These are phyloP conservation scores for Elaeagnus macrophylla DNA, from an alignment of 306 rosid genomes.

Conservation along the genomic window DNA sequence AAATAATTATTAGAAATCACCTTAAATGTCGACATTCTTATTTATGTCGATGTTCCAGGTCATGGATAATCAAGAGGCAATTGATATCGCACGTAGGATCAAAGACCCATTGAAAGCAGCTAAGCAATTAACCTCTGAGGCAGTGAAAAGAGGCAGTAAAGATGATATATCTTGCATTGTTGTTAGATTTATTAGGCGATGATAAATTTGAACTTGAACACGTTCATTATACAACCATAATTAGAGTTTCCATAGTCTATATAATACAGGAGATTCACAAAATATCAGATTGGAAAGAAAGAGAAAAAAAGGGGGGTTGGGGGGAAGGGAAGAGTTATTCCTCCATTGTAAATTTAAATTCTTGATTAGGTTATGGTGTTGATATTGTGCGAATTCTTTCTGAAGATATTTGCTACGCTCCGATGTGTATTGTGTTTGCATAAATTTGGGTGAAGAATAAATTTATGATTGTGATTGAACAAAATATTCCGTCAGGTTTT, in stretches of 20 bases:
- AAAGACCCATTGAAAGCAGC: constrained; percentile 73
- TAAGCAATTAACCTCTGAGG: constrained; percentile 65
- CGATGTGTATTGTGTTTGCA: constrained; percentile 31
- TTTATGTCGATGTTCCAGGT: constrained; percentile 47
- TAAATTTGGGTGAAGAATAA: constrained; percentile 31
- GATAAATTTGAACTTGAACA: constrained; percentile 14
- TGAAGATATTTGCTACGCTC: constrained; percentile 27
- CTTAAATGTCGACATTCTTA: background rate
- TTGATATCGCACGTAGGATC: constrained; percentile 64
- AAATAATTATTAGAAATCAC: background rate
- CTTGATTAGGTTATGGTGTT: constrained; percentile 28
- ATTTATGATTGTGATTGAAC: constrained; percentile 33
- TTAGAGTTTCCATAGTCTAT: too few species aligned
- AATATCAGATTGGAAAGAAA: constrained; percentile 5
- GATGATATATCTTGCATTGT: constrained; percentile 88
- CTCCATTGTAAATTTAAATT: constrained; percentile 32
- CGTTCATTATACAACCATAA: constrained; percentile 37
- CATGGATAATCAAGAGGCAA: constrained; percentile 80
- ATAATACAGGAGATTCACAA: constrained; percentile 9
- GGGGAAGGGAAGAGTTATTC: constrained; percentile 13
- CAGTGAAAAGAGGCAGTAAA: constrained; percentile 73
- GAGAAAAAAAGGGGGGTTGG: constrained; percentile 3
- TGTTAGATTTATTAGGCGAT: constrained; percentile 54
- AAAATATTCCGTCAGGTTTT: constrained; percentile 18
- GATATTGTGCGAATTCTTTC: constrained; percentile 56